Evolutionary conservation across 1,139 yeast species (phyloP).

Genomic region (Nakaseomyces glabratus): DNA sequence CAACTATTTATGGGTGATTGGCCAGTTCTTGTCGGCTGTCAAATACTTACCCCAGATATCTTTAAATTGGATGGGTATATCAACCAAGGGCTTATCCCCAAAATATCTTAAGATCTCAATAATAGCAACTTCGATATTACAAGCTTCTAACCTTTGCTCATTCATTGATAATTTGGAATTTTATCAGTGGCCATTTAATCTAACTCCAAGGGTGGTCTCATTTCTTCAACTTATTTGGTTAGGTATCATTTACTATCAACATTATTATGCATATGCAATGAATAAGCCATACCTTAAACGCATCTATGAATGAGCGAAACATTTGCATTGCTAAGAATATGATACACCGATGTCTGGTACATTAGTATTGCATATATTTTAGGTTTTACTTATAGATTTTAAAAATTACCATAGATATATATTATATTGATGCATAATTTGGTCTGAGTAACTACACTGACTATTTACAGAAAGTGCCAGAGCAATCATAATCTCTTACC

Average conservation of each 20-base stretch:
- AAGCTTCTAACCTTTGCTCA: conserved; percentile 2
- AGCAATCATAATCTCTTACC: conserved; percentile 51
- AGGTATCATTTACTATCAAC: conserved; percentile 20
- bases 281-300: conserved; percentile 1
- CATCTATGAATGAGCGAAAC: conserved; percentile 3
- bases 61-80: conserved; percentile 29
- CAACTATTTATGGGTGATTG: conserved; percentile 28
- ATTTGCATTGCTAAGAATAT: no score
- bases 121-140: background rate
- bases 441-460: no score
- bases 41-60: conserved; percentile 30
- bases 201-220: conserved; percentile 16
- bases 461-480: no score
- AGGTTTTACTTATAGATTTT: no score
- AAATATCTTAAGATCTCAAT: conserved; percentile 11
- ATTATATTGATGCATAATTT: no score
- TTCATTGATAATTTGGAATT: conserved; percentile 8
- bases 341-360: no score
- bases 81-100: conserved; percentile 27
- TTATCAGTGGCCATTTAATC: conserved; percentile 22
- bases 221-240: conserved; percentile 14
- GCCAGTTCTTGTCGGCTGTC: conserved; percentile 16
- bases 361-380: no score
- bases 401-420: no score
- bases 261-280: conserved; percentile 18